These are phyloP conservation scores for Quercus tomentella DNA, from an alignment of 331 rosid species.

Conservation along the genomic window DNA sequence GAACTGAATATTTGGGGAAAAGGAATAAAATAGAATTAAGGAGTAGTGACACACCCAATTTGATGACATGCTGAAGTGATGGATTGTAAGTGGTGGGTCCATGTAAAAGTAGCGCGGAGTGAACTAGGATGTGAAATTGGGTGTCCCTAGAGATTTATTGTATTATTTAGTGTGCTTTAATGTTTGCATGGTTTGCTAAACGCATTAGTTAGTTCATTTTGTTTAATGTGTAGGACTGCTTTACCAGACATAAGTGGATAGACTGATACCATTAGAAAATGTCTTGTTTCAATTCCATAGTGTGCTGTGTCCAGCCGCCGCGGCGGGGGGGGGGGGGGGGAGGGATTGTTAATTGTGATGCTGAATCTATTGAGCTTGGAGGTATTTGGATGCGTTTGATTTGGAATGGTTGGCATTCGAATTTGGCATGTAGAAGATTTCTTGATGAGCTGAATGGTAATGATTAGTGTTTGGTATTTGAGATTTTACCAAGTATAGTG, in stretches of 20 bases:
- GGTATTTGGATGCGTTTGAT: neutral
- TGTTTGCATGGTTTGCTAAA: neutral
- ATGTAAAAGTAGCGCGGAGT: no score
- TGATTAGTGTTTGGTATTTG: neutral
- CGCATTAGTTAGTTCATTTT: neutral
- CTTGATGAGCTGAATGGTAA: neutral
- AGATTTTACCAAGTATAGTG: neutral
- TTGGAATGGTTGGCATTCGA: neutral
- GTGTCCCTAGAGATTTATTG: no score
- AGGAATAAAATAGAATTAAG: neutral
- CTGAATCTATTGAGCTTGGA: neutral
- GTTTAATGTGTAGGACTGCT: neutral
- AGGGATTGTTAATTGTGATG: no score
- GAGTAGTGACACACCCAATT: no score
- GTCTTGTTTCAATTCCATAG: neutral
- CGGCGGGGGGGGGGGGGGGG: no score
- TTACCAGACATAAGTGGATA: neutral
- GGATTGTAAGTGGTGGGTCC: no score
- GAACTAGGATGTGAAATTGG: no score
- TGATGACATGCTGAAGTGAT: no score
- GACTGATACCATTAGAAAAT: neutral
- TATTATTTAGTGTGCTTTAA: neutral
- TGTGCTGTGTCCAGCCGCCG: no score
- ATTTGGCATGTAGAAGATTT: neutral
- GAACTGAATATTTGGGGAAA: neutral